phyloP scores from a whole-genome alignment of 208 protist species.

The Acanthamoeba castellanii region DNA sequence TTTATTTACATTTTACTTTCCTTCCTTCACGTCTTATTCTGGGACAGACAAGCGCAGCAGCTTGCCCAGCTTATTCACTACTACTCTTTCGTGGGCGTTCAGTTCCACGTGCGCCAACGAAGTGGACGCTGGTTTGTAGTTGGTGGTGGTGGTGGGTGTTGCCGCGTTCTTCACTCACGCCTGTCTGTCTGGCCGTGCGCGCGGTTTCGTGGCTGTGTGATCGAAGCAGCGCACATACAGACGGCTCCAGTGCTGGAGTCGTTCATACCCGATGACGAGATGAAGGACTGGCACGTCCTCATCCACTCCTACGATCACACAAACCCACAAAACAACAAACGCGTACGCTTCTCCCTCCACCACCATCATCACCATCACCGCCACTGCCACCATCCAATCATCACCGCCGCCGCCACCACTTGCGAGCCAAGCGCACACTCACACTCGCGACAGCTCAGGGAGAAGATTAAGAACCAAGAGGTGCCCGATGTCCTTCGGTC shows the following conservation, averaged over 20 bases:
- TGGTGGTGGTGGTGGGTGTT: neutral
- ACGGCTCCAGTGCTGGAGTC: conserved; percentile 3
- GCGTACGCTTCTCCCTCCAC: neutral
- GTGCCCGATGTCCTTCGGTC: conserved; percentile 5
- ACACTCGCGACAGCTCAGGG: conserved; percentile 1
- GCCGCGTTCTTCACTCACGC: too few species aligned
- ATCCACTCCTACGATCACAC: conserved; percentile 8
- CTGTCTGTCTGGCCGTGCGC: too few species aligned
- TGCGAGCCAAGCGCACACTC: neutral
- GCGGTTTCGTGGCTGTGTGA: too few species aligned
- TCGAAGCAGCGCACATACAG: neutral
- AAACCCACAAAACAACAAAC: conserved; percentile 27
- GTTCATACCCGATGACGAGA: conserved; percentile 57
- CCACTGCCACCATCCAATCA: too few species aligned
- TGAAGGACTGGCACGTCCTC: conserved; percentile 59
- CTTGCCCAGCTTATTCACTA: too few species aligned
- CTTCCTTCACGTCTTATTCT: too few species aligned
- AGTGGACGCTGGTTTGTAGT: neutral
- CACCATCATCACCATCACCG: neutral
- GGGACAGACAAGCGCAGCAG: too few species aligned
- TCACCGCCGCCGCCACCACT: neutral
- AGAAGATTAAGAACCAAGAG: conserved; percentile 48
- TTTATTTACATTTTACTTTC: neutral
- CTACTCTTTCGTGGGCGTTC: neutral
- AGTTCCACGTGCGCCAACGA: neutral